A percentile compares a stretch with the other conserved stretches of the same genome.
Evolutionary conservation across 306 rosid genomes (phyloP).

Genomic region (Macrotyloma uniflorum): DNA sequence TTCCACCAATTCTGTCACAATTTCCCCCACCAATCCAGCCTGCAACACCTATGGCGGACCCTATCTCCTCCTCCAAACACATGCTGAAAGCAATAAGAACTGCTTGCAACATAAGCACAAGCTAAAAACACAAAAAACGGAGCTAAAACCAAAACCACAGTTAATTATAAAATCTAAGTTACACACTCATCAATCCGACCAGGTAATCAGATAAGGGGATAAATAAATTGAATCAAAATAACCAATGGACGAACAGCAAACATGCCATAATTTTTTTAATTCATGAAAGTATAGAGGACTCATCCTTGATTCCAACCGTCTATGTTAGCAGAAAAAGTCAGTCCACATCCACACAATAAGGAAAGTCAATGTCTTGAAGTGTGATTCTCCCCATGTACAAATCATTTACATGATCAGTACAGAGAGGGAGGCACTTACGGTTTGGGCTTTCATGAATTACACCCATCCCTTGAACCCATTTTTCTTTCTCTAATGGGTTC

Average conservation of each 20-base stretch:
- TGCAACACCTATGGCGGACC: slow-evolving; percentile 51
- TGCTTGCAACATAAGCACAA: neutral
- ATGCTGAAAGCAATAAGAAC: slow-evolving; percentile 40
- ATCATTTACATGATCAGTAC: slow-evolving; percentile 68
- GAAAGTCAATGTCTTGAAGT: slow-evolving; percentile 77
- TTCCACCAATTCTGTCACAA: slow-evolving; percentile 60
- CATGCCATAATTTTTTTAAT: neutral
- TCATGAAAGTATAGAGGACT: neutral
- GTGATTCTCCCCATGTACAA: slow-evolving; percentile 71
- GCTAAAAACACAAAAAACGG: neutral
- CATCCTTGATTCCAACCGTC: neutral
- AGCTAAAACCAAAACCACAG: too few species aligned
- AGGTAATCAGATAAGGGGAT: neutral
- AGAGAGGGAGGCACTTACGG: slow-evolving; percentile 76
- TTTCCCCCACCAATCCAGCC: slow-evolving; percentile 58
- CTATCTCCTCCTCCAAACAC: slow-evolving; percentile 18
- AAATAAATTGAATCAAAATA: neutral
- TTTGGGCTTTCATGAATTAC: slow-evolving; percentile 69
- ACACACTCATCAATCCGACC: neutral
- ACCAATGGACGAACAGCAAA: neutral
- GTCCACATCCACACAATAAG: slow-evolving; percentile 55
- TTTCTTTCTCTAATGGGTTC: slow-evolving; percentile 54
- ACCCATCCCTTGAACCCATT: slow-evolving; percentile 78
- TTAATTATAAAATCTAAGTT: too few species aligned
- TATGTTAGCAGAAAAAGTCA: slow-evolving; percentile 30